Base-by-base conservation (phyloP, 495 filamentous ascomycete genomes). In the Aspergillus baeticus region DNA sequence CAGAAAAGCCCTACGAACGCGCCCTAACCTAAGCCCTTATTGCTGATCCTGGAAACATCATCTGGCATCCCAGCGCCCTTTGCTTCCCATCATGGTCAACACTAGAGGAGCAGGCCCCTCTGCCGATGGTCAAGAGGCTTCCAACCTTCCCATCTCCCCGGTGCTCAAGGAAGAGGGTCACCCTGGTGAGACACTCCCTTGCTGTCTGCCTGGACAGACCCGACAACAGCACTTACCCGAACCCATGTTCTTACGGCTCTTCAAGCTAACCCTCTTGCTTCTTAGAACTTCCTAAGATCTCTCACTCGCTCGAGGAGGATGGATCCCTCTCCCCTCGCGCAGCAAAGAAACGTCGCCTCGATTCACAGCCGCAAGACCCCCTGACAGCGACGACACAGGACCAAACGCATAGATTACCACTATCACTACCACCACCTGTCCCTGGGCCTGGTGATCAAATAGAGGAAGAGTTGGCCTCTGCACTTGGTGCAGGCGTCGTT, bases 21-120 rank as follows among this genome's bases (percentile, higher is more conserved):
- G 76, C 76, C 76, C 76, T 78, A 75, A 64, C 72, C 74, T 77
- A 78, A 78, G 75, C 75, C 75, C 75, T 78, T 68, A 78, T 78
- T 78, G 74, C 75, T 78, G 63, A 70, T 77, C 74, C 71, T 67
- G 75, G 74, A 77, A 73, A 64, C 67, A 63, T 65, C 59, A 52
- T 62, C 66, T 60, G 57, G 47, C 46, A 63, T 59, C 51, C 26
- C 58, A 57, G 62, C 55, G 55, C 51, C 53, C 59, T 49, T 39
- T 49, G 48, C 48, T 55, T 61, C 44, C n/a, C 46, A 61, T 51
- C 47, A 76, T 78, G 74, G 69, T 68, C 59, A 67, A 74, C 57
- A 64, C 67, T 17, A 56, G 56, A 58, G 70, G 51, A 38, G 37
- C 55, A 50, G 56, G 51, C 37, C 57, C 69, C 51, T 67, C 69